phyloP scores from a whole-genome alignment of 371 early-diverging fungal genomes.

The Syncephalastrum contaminatum region DNA sequence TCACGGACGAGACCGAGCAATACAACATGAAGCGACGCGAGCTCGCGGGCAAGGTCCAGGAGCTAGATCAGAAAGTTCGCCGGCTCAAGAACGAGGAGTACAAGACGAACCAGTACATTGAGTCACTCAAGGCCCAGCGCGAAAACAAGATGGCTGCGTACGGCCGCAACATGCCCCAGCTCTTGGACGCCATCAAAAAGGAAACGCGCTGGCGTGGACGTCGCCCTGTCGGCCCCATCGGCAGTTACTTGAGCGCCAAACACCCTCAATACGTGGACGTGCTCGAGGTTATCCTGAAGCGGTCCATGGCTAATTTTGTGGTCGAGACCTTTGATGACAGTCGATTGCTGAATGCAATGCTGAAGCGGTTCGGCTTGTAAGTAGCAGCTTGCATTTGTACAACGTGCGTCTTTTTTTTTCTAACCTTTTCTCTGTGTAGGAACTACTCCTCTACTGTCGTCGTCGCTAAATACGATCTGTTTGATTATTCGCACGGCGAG shows the following conservation, averaged over 20 bases:
- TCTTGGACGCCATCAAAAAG: slow-evolving; percentile 60
- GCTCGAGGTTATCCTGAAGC: slow-evolving; percentile 74
- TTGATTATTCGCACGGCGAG: slow-evolving; percentile 73
- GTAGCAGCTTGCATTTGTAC: not conserved
- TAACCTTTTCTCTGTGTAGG: not conserved
- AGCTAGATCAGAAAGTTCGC: slow-evolving; percentile 14
- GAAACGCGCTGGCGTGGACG: slow-evolving; percentile 55
- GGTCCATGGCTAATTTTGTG: slow-evolving; percentile 69
- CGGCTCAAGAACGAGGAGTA: not conserved
- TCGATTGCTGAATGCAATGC: slow-evolving; percentile 45
- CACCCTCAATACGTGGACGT: slow-evolving; percentile 61
- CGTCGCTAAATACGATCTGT: slow-evolving; percentile 60
- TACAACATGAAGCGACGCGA: slow-evolving; percentile 18
- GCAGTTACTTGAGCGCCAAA: slow-evolving; percentile 67
- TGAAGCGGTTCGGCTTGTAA: slow-evolving; percentile 48
- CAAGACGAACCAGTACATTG: slow-evolving; percentile 7
- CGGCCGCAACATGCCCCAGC: slow-evolving; percentile 68
- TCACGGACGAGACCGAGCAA: slow-evolving; percentile 21
- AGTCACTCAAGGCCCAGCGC: slow-evolving; percentile 50
- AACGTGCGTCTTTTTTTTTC: not conserved
- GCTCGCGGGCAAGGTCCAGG: slow-evolving; percentile 33
- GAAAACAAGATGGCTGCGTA: slow-evolving; percentile 69
- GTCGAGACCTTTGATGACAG: slow-evolving; percentile 77
- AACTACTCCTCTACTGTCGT: slow-evolving; percentile 34
- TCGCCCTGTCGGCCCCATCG: slow-evolving; percentile 87